Evolutionary conservation across 768 basidiomycete species (phyloP), one percentile per base, ranked within the genome.

Genomic region (Amanita pallidorosea): DNA sequence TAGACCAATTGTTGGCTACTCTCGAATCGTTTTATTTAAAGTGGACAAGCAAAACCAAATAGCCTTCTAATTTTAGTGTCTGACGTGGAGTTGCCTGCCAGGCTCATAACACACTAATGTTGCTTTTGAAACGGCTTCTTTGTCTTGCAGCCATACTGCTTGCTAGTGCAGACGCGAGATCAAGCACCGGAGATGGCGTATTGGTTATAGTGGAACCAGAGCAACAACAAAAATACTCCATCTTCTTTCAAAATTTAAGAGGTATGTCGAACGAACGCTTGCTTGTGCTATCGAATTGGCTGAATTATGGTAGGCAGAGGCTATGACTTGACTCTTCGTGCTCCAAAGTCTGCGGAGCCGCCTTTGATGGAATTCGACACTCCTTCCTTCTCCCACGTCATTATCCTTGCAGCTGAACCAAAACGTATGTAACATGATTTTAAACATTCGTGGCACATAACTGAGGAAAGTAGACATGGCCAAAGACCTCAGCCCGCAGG

Each of bases 261-360:
- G 78, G 93, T 94, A 49, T 45, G 65, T 63, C n/a, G n/a, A 5
- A 23, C 23, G 27, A 23, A 47, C 33, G 20, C 13, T 36, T 15
- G 15, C 23, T 6, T 18, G 4, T 42, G 7, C 15, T 2, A n/a
- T 45, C 43, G 5, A 23, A 57, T 53, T 47, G 44, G 47, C 48
- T 42, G 34, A 33, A 8, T 35, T 9, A 54, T 13, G 59, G 94
- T 89, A 79, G 44, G 38, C 45, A 73, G 81, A 54, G 95, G 95
- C 7, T 96, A 88, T 66, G 73, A 88, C 46, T 69, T 97, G 42
- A 92, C 87, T 0, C 92, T 94, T 73, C 84, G 93, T 47, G 72
- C 76, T 18, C 88, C 93, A 13, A 89, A 83, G 65, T 87, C 85
- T 47, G 76, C 79, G 41, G 68, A 67, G 43, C 86, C 89, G 8